Conservation (phyloP, 768 basidiomycete genomes). For the Coprinopsis marcescibilis region DNA sequence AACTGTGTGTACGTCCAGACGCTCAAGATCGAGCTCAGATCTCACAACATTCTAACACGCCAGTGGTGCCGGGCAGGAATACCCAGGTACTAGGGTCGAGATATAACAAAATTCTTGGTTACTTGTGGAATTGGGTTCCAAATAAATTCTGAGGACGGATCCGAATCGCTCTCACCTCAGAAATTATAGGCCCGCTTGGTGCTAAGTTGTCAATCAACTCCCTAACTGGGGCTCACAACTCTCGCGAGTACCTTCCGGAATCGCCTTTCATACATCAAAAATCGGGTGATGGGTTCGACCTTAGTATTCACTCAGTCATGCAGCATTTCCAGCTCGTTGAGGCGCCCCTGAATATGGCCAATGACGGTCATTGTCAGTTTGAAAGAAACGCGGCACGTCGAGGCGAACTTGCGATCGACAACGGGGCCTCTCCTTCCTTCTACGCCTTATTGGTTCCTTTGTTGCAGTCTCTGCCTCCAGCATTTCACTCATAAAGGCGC, state of each 20-base stretch:
- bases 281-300: constrained; percentile 9
- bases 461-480: background rate
- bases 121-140: too few relatives aligned
- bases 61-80: too few relatives aligned
- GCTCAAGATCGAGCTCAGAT: too few relatives aligned
- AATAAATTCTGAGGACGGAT: too few relatives aligned
- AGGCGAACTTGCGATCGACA: constrained; percentile 1
- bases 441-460: background rate
- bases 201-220: background rate
- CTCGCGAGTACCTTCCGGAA: constrained; percentile 1
- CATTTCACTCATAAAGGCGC: too few relatives aligned
- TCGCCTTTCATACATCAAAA: constrained; percentile 5
- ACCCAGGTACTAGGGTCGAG: too few relatives aligned
- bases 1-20: too few relatives aligned
- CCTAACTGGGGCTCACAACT: background rate
- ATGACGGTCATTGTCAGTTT: constrained; percentile 10
- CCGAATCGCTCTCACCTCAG: too few relatives aligned
- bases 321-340: background rate
- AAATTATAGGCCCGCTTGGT: too few relatives aligned
- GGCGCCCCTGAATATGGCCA: constrained; percentile 20
- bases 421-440: background rate
- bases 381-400: constrained; percentile 8
- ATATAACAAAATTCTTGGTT: too few relatives aligned
- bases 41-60: too few relatives aligned
- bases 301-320: constrained; percentile 6